These are phyloP conservation scores for Coemansia sp. DNA, from an alignment of 192 early-diverging fungal genomes.

Conservation along the genomic window DNA sequence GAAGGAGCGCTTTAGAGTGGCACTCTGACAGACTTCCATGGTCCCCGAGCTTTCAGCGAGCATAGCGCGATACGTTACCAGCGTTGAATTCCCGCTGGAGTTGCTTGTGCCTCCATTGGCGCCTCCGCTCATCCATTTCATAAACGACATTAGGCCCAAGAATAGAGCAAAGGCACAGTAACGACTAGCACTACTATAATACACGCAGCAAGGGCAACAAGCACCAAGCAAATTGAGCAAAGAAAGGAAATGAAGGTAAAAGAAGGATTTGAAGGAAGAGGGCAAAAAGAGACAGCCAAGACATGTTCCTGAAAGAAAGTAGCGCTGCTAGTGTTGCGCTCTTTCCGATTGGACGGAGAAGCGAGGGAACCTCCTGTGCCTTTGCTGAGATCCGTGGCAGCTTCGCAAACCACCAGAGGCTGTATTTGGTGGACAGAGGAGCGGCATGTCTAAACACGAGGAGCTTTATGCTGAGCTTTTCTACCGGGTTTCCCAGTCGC, in stretches of 20 bases:
- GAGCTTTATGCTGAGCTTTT: too few relatives aligned
- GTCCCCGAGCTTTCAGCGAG: not conserved
- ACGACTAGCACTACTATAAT: not conserved
- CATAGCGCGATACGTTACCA: slow-evolving; percentile 5
- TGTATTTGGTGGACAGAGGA: too few relatives aligned
- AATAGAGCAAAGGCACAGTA: not conserved
- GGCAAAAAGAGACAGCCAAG: not conserved
- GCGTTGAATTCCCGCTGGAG: slow-evolving; percentile 13
- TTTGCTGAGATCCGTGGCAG: too few relatives aligned
- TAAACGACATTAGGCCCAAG: slow-evolving; percentile 57
- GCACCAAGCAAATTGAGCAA: not conserved
- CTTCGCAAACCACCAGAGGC: too few relatives aligned
- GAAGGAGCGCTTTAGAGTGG: not conserved
- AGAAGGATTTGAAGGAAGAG: not conserved
- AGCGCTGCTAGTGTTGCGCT: too few relatives aligned
- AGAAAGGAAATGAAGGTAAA: not conserved
- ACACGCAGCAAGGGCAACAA: slow-evolving; percentile 1
- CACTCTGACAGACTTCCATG: not conserved
- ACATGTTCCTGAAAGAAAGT: not conserved
- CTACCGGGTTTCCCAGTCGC: not conserved
- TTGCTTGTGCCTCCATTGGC: slow-evolving; percentile 15
- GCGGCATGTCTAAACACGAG: too few relatives aligned
- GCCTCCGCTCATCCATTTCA: slow-evolving; percentile 65
- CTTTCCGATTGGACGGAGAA: too few relatives aligned
- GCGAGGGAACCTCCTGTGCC: too few relatives aligned